Base-by-base conservation (phyloP, 495 filamentous ascomycete species). In the Aspergillus nanangensis region DNA sequence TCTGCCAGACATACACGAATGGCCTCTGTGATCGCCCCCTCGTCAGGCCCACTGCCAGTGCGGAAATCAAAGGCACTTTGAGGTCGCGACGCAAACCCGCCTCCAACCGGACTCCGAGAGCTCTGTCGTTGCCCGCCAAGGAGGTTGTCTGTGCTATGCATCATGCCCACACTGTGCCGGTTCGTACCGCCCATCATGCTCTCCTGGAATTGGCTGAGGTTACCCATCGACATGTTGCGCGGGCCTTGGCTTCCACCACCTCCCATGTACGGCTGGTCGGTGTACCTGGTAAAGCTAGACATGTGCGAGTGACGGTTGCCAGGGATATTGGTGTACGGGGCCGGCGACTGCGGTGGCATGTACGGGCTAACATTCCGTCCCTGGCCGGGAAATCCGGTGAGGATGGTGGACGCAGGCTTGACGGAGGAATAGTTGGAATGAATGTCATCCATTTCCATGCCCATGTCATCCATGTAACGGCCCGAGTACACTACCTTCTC, bases 371-470 rank as follows among this genome's bases (percentile, higher is more conserved):
- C 45, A 48, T 70, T 52, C 14, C 71, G 73, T 35, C 80, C 78
- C 40, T 82, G 79, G 17, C 77, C 75, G 19, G 81, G 86, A 67
- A 95, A 87, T 41, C 90, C 90, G 25, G 88, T 93, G 35, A 98
- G 77, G 48, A 98, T 87, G 2, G 87, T 90, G 0, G 90, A 96
- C 2, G 90, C 87, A 18, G 94, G 93, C 66, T 90, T 90, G 50
- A 91, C 88, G 2, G 90, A 95, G 8, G 92, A 96, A 67, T 97
- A 96, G 44, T 94, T 81, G 1, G 89, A 95, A 57, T 92, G 90
- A 77, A 96, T 93, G 56, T 98, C 93, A 58, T 98, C 93, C 85
- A 97, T 90, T 63, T 97, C 93, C 69, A 89, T 88, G 14, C 69
- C 82, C 38, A 55, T 58, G 29, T 73, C 71, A 51, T 89, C 84